Evolutionary conservation across 805 yeast genomes (phyloP), one percentile per base, ranked within the genome.

Genomic region (Clavispora asparagi): DNA sequence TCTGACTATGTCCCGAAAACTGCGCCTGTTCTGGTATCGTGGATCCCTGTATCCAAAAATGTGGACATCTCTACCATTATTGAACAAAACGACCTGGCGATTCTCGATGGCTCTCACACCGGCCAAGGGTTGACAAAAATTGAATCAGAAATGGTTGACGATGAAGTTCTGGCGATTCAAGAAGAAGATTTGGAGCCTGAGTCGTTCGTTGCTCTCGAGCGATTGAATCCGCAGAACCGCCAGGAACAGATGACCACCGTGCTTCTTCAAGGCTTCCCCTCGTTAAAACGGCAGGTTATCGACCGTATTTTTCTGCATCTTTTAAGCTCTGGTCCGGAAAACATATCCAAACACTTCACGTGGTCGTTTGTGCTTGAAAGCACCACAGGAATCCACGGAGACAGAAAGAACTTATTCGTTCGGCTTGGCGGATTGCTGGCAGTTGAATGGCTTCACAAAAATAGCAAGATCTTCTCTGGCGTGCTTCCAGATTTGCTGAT

Each of bases 291-390:
- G 36, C 45, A 48, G 1, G 54, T 62, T 1, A 55, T 71, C 19
- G 78, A 73, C 46, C 65, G 60, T 41, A 46, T 73, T 0, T 51
- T 75, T 25, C 48, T 51, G 19, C 47, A 46, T 5, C 42, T 68
- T 1, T 38, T 61, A 2, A 37, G 29, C 48, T n/a, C 38, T 40
- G 48, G 43, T 37, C 48, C 25, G 41, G 43, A 25, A 12, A 31
- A 35, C 2, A n/a, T 19, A 13, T 38, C 45, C 27, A 46, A 45
- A 9, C 7, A 43, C 2, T 72, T 59, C 51, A 42, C 40, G 16
- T 75, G 78, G 76, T 59, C 69, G 23, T 52, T 56, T 32, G 54
- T 68, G 8, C 64, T 60, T 33, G 62, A 63, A 44, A 72, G 67
- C 26, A 52, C 54, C 28, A 39, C 65, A 4, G 76, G 71, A 28